phyloP scores from a whole-genome alignment of 140 eudicot genomes.

The Anethum foeniculum region DNA sequence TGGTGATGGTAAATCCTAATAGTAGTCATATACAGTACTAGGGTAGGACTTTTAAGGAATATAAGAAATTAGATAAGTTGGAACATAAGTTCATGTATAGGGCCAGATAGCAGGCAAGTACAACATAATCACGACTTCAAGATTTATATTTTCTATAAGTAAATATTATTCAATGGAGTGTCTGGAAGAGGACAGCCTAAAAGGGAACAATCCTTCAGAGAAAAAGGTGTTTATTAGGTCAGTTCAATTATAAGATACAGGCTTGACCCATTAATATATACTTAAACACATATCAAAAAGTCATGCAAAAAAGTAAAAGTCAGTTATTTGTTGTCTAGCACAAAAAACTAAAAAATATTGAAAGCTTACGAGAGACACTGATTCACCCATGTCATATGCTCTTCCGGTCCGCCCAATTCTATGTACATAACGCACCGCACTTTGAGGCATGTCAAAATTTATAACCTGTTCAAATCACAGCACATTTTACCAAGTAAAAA shows the following conservation, averaged over 20 bases:
- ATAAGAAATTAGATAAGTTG: neutral
- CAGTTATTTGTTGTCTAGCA: neutral
- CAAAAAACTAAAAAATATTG: neutral
- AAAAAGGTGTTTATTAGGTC: neutral
- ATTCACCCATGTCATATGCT: slow-evolving; percentile 85
- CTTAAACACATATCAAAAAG: neutral
- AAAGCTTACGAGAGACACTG: slow-evolving; percentile 77
- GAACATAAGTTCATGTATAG: neutral
- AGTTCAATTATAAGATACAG: neutral
- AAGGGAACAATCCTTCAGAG: neutral
- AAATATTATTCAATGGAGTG: neutral
- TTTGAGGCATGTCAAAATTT: slow-evolving; percentile 89
- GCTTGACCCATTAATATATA: neutral
- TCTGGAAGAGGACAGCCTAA: neutral
- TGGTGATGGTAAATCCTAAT: neutral
- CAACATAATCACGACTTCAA: neutral
- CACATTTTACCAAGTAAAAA: neutral
- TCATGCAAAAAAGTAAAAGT: neutral
- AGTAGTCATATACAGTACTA: neutral
- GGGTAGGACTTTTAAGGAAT: neutral
- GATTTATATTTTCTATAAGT: neutral
- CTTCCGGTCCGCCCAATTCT: slow-evolving; percentile 99
- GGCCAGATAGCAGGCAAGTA: neutral
- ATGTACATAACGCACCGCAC: slow-evolving; percentile 82
- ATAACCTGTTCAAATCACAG: slow-evolving; percentile 49